Base-by-base conservation (phyloP, 2,329 filamentous ascomycete species). In the Venturia effusa region DNA sequence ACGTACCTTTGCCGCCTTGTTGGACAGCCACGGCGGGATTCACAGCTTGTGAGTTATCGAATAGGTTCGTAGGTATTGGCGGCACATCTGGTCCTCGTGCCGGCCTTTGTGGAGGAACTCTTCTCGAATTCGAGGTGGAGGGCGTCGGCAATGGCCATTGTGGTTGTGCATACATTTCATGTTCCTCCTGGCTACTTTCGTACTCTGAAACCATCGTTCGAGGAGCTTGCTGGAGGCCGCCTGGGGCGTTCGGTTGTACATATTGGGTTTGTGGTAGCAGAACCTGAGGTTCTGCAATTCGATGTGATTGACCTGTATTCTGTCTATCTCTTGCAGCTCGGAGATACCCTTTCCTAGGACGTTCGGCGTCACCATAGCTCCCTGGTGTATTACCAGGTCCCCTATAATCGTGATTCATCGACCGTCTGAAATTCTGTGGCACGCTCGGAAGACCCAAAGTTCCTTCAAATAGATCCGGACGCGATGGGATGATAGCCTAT, bases 321-420 rank as follows among this genome's bases (percentile, higher is more conserved):
- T 34, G 34, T 45, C 59, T 24, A 41, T 41, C 59, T 41, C 59
- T 61, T 43, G 59, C 59, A 32, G 59, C 37, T 30, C 59, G 59
- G 10, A 61, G 6, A 19, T 34, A 61, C 34, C 37, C 59, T 45
- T 24, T 39, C 27, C 27, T 34, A 34, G 7, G 8, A 8, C 34
- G 30, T 7, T 57, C 51, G 6, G 51, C 51, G 30, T 3, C 17
- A 22, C 34, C 51, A 22, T 37, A 17, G 15, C 51, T 57, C 19
- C 51, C 51, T 34, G 51, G 30, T 32, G 51, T 15, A 19, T 30
- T 5, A 34, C 27, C 27, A 32, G 51, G 30, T 32, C 27, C 51
- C 27, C 51, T 10, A 57, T 32, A 11, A 34, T 32, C 37, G 59
- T 61, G 32, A 45, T 37, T 61, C 59, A 61, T 61, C 59, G 59